Evolutionary conservation across 2,329 filamentous ascomycete species (phyloP), one percentile per base, ranked within the genome.

Genomic region (Diaporthe sp.): DNA sequence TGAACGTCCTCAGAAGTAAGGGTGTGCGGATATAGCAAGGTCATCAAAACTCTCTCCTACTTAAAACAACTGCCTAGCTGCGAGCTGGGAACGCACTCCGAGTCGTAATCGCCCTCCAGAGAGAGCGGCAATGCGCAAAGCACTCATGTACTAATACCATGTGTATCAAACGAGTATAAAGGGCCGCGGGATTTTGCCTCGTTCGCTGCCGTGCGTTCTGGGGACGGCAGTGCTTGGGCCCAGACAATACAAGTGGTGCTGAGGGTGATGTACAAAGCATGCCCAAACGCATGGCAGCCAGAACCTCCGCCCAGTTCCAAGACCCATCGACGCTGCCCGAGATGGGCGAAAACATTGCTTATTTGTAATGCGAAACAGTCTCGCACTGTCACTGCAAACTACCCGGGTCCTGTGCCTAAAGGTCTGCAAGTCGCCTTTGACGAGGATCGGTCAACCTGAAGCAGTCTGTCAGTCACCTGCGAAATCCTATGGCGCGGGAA

Each of bases 1-100:
- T 98, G 72, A 98, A 98, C 80, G 88, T 97, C 69, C 85, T 97
- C 77, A 90, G 96, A 84, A 98, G 95, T 83, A 97, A 96, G 85
- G 96, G 96, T 0, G 86, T 95, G 77, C 92, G 93, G 81, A 91
- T 98, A 82, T 97, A 83, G 87, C n/a, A 53, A 27, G 32, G 32
- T n/a, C 47, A 37, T 37, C 4, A 19, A 53, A 53, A 37, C 47
- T 53, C 63, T 66, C 30, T 39, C n/a, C 30, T 58, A 44, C 17
- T 53, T 27, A 53, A 19, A 3, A 37, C 22, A 39, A 68, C 9
- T 22, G 63, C 30, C 44, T 19, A 53, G 32, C 44, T 39, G 32
- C 22, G 35, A 39, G 13, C 63, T 30, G 47, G 63, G 32, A 39
- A 68, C 15, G 37, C n/a, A n/a, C 47, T 5, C 44, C 9, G 32